Conservation (phyloP, 768 basidiomycete species). For the Lactarius indigo region DNA sequence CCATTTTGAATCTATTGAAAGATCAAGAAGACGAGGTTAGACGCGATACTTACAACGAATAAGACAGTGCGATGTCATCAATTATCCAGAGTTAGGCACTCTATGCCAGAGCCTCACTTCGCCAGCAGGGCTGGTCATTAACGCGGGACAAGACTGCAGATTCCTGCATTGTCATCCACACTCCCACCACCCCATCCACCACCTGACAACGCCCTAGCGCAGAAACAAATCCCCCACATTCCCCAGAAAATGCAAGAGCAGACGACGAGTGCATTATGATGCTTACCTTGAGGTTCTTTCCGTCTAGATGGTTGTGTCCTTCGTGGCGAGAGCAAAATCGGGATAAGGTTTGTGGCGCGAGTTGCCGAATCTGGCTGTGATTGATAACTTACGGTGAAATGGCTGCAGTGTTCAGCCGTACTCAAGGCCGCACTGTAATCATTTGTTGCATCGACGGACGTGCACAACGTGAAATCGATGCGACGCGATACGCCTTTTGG, state of each 20-base stretch:
- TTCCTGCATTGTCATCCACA: neutral
- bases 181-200: slow-evolving; percentile 11
- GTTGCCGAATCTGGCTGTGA: slow-evolving; percentile 4
- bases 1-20: slow-evolving; percentile 42
- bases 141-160: neutral
- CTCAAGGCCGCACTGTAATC: too few species aligned
- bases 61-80: neutral
- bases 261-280: neutral
- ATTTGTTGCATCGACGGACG: neutral
- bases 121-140: neutral
- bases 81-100: neutral
- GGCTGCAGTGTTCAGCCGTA: too few species aligned
- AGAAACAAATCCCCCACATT: neutral
- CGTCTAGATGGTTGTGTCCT: neutral
- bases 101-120: neutral
- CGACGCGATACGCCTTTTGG: too few species aligned
- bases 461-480: too few species aligned
- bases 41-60: neutral
- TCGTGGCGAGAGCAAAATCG: neutral
- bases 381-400: neutral
- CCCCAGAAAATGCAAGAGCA: neutral
- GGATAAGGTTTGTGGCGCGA: slow-evolving; percentile 13
- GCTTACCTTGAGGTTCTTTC: slow-evolving; percentile 10
- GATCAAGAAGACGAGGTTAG: neutral
- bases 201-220: neutral